Base-by-base conservation (phyloP, 2,329 filamentous ascomycete species). In the Pyricularia sp. region DNA sequence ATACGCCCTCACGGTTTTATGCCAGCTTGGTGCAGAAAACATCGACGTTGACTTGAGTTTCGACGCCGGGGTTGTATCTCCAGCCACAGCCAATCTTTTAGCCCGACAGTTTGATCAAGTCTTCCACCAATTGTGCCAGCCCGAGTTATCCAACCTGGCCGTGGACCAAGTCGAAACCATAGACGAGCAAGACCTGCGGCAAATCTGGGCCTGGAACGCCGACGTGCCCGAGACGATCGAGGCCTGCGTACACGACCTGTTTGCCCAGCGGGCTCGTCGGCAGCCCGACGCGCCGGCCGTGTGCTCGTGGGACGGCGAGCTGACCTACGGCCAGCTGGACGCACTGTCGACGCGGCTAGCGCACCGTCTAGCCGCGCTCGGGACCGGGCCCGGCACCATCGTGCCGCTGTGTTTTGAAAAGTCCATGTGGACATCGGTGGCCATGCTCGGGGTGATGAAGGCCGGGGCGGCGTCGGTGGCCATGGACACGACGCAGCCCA, bases 1-100 rank as follows among this genome's bases (percentile, higher is more conserved):
- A 0, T 89, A 90, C 74, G 84, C 87, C 1, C 82, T 91, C 31
- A 90, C 90, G 80, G 77, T 90, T 23, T 88, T 90, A 58, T 90
- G 88, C 75, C 87, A 85, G 5, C 78, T 90, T 7, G 83, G 86
- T 50, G 79, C 82, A 2, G 79, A 81, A 70, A 83, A 84, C 0
- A 85, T 90, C 73, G 76, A 84, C 14, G 79, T 88, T 68, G 88
- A 87, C 78, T 86, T 87, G 0, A 88, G 87, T 73, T 90, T 89
- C 72, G 88, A 91, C 73, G 86, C 86, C 26, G 83, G 1, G 23
- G 9, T 58, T 26, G 3, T 68, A 26, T n/a, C n/a, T 3, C 25
- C 26, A 3, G 20, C 30, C 7, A n/a, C 14, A 23, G 63, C 26
- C 3, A n/a, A 64, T 25, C 33, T n/a, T 12, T 14, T 68, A 7